Evolutionary conservation across 2,329 filamentous ascomycete species (phyloP).

Genomic region (Fusarium avenaceum): DNA sequence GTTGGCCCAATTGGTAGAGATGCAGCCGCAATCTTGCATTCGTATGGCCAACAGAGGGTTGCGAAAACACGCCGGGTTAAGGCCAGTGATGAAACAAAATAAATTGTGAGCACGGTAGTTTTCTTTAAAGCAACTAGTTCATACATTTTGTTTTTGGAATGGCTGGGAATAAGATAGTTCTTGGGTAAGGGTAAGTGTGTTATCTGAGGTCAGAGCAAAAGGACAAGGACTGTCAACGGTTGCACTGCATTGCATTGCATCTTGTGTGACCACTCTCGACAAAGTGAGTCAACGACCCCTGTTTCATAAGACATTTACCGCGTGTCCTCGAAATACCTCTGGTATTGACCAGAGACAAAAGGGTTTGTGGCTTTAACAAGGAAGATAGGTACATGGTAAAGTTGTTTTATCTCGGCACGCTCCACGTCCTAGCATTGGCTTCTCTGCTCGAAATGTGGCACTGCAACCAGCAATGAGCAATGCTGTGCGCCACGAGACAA

Average conservation of each 20-base stretch:
- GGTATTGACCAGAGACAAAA: conserved; percentile 25
- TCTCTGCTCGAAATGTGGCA: not conserved
- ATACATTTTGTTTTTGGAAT: conserved; percentile 11
- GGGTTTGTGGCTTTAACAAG: conserved; percentile 1
- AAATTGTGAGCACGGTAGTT: not conserved
- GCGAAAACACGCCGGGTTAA: conserved; percentile 11
- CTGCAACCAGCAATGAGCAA: not conserved
- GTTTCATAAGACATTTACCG: conserved; percentile 24
- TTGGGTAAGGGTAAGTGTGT: conserved; percentile 5
- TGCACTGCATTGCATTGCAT: conserved; percentile 22
- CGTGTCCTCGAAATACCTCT: conserved; percentile 6
- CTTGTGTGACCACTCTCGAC: conserved; percentile 19
- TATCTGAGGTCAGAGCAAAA: conserved; percentile 6
- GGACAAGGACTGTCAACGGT: conserved; percentile 2
- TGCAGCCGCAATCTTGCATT: conserved; percentile 33
- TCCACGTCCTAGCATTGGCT: conserved; percentile 5
- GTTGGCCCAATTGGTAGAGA: conserved; percentile 34
- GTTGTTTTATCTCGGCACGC: not conserved
- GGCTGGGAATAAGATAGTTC: conserved; percentile 5
- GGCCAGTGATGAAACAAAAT: not conserved
- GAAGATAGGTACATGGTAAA: not conserved
- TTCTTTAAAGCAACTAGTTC: conserved; percentile 3
- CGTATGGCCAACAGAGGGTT: not conserved
- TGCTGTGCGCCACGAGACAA: conserved; percentile 40
- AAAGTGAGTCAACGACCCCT: conserved; percentile 11